Percentiles rank a stretch among this genome's conserved stretches.
Conservation (phyloP, 345 rosid species). For the Camelina neglecta region DNA sequence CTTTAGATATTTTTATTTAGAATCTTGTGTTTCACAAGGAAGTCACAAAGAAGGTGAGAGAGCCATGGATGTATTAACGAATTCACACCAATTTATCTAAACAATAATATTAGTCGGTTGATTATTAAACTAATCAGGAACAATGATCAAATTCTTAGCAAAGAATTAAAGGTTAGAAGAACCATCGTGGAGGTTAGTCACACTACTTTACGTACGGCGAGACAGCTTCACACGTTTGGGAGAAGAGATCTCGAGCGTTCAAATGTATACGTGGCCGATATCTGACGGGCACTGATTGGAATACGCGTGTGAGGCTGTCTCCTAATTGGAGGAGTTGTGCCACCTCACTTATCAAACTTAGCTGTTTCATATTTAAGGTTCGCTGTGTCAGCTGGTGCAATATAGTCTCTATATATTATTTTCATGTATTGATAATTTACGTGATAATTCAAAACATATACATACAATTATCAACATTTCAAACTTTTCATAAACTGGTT, state of each 20-base stretch:
- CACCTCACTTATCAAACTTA: constrained; percentile 13
- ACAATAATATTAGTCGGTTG: constrained; percentile 2
- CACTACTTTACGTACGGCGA: not conserved
- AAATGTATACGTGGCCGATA: constrained; percentile 15
- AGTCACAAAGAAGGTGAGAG: constrained; percentile 30
- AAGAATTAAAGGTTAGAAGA: not conserved
- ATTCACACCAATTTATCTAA: constrained; percentile 20
- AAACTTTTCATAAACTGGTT: not conserved
- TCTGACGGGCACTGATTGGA: not conserved
- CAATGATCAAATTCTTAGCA: not conserved
- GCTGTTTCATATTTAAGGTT: constrained; percentile 35
- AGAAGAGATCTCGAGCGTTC: not conserved
- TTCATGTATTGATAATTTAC: constrained; percentile 15
- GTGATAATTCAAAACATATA: not conserved
- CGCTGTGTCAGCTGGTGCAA: constrained; percentile 22
- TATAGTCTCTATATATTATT: not conserved
- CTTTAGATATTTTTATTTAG: not conserved
- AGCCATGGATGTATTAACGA: constrained; percentile 19
- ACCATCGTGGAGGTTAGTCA: constrained; percentile 24
- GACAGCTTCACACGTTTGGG: constrained; percentile 34
- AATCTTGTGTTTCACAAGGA: constrained; percentile 9
- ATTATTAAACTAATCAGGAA: not conserved
- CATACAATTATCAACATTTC: constrained; percentile 3
- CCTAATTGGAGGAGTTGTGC: constrained; percentile 34
- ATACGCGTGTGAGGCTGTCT: constrained; percentile 29